phyloP scores from a whole-genome alignment of 2,329 filamentous ascomycete genomes.

The Huntiella omanensis region DNA sequence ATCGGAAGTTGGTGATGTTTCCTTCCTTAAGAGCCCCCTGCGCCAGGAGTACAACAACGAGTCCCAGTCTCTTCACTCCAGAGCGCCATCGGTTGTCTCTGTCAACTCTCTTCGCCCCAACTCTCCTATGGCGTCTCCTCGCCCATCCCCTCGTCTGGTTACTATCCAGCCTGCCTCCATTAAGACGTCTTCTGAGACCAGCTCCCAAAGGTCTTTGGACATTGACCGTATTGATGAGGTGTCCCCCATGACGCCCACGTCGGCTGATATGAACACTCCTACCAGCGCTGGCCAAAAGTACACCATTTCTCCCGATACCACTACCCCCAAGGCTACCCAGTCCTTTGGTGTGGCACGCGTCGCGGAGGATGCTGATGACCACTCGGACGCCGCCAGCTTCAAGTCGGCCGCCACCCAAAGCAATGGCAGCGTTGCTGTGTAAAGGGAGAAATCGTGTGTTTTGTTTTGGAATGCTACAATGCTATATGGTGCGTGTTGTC shows the following conservation, averaged over 20 bases:
- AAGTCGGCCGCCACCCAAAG: slow-evolving; percentile 11
- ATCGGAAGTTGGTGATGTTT: slow-evolving; percentile 42
- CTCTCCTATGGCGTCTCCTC: neutral
- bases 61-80: slow-evolving; percentile 3
- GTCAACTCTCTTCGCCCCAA: slow-evolving; percentile 3
- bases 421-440: slow-evolving; percentile 6
- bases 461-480: neutral
- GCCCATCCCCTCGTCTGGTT: neutral
- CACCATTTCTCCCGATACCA: slow-evolving; percentile 3
- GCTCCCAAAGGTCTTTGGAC: slow-evolving; percentile 2
- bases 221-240: slow-evolving; percentile 5
- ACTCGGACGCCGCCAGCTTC: slow-evolving; percentile 9
- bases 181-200: neutral
- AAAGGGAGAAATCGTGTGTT: neutral
- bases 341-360: neutral
- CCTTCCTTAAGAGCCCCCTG: slow-evolving; percentile 29
- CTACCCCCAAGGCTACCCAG: slow-evolving; percentile 8
- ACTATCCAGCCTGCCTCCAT: slow-evolving; percentile 1
- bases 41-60: slow-evolving; percentile 25
- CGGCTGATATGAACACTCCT: slow-evolving; percentile 3
- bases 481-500: too few relatives aligned
- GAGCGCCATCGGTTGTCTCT: slow-evolving; percentile 4
- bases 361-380: neutral
- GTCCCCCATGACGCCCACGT: slow-evolving; percentile 5
- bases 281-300: slow-evolving; percentile 5